These are phyloP conservation scores for Coniella vitis DNA, from an alignment of 2,329 filamentous ascomycete species.

Conservation along the genomic window DNA sequence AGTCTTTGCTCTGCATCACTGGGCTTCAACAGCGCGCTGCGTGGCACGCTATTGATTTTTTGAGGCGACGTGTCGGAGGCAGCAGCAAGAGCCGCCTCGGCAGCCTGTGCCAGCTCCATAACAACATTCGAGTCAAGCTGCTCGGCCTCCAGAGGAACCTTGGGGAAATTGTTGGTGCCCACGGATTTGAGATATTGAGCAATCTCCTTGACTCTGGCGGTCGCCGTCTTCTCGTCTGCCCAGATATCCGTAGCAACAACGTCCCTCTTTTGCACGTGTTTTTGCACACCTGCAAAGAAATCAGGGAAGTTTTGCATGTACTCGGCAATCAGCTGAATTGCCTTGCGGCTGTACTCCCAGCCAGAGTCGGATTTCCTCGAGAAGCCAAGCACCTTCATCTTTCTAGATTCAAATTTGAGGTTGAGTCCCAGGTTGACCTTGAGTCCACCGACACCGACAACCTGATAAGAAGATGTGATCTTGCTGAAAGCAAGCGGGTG, in stretches of 20 bases:
- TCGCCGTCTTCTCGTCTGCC: slow-evolving; percentile 60
- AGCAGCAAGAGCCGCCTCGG: slow-evolving; percentile 50
- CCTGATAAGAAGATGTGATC: slow-evolving; percentile 88
- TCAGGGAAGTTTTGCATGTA: slow-evolving; percentile 95
- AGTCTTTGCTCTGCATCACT: slow-evolving; percentile 90
- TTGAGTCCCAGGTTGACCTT: slow-evolving; percentile 90
- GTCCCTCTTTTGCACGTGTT: slow-evolving; percentile 78
- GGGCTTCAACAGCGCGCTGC: slow-evolving; percentile 85
- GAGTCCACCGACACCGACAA: slow-evolving; percentile 68
- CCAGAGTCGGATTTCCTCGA: slow-evolving; percentile 78
- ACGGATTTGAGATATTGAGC: slow-evolving; percentile 86
- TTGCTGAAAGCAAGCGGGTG: slow-evolving; percentile 89
- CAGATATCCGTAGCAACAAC: slow-evolving; percentile 84
- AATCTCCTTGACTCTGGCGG: slow-evolving; percentile 84
- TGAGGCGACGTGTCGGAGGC: slow-evolving; percentile 14
- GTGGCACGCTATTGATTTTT: slow-evolving; percentile 66
- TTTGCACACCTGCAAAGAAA: slow-evolving; percentile 84
- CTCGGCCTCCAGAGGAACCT: slow-evolving; percentile 91
- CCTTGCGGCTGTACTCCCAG: slow-evolving; percentile 91
- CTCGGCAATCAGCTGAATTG: slow-evolving; percentile 70
- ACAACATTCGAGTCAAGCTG: slow-evolving; percentile 92
- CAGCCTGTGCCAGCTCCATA: slow-evolving; percentile 67
- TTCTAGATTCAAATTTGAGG: slow-evolving; percentile 92
- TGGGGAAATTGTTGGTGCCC: slow-evolving; percentile 86
- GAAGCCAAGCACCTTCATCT: slow-evolving; percentile 92